Percentiles rank a stretch among this genome's conserved stretches.
Conservation (phyloP, 495 filamentous ascomycete species). For the Viridothelium virens region DNA sequence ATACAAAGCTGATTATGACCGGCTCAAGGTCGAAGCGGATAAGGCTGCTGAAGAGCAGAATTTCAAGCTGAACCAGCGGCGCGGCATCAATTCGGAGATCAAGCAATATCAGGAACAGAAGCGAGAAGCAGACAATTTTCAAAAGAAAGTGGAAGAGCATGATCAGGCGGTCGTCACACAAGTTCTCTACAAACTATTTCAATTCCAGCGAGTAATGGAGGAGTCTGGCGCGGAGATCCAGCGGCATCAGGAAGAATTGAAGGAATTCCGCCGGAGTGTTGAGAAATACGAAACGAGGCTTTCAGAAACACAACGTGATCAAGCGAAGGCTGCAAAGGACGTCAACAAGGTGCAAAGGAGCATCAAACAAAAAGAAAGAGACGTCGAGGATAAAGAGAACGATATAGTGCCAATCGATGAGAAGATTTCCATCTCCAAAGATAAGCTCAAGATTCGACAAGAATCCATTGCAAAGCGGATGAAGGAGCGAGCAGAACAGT, state of each 20-base stretch:
- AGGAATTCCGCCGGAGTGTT: slow-evolving; percentile 81
- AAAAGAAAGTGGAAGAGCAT: slow-evolving; percentile 76
- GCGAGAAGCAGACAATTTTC: slow-evolving; percentile 85
- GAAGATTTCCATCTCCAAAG: slow-evolving; percentile 75
- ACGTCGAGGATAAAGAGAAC: slow-evolving; percentile 78
- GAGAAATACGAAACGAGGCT: slow-evolving; percentile 76
- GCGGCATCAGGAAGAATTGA: slow-evolving; percentile 90
- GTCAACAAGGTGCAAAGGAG: slow-evolving; percentile 72
- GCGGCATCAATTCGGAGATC: slow-evolving; percentile 95
- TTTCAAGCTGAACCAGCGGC: slow-evolving; percentile 74
- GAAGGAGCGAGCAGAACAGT: slow-evolving; percentile 67
- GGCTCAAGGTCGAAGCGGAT: slow-evolving; percentile 73
- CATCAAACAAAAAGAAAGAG: slow-evolving; percentile 80
- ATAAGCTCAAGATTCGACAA: slow-evolving; percentile 57
- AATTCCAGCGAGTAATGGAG: slow-evolving; percentile 89
- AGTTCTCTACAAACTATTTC: slow-evolving; percentile 93
- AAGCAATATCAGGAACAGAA: slow-evolving; percentile 97
- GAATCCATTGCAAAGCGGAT: slow-evolving; percentile 60
- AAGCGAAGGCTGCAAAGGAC: slow-evolving; percentile 68
- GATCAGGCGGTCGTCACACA: slow-evolving; percentile 92
- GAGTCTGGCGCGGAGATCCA: slow-evolving; percentile 85
- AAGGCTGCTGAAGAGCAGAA: slow-evolving; percentile 81
- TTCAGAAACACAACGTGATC: slow-evolving; percentile 79
- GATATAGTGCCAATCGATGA: slow-evolving; percentile 82
- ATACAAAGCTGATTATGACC: slow-evolving; percentile 91